phyloP scores from a whole-genome alignment of 208 protist genomes.

The Leishmania tropica region DNA sequence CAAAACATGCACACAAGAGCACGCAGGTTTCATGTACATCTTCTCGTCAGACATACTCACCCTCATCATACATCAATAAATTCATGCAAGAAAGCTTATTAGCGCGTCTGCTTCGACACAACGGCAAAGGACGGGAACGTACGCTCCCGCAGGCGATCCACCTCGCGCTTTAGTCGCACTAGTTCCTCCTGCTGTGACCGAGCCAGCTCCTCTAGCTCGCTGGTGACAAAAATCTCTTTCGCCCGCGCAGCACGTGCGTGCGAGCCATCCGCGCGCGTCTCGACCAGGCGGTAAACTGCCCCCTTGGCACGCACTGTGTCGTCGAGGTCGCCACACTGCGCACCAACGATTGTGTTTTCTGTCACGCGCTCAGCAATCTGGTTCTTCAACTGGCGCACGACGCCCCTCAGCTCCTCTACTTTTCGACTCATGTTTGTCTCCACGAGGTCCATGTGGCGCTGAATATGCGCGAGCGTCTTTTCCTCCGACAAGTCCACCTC shows the following conservation, averaged over 20 bases:
- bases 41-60: not conserved
- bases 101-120: constrained; percentile 76
- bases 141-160: constrained; percentile 86
- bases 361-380: constrained; percentile 76
- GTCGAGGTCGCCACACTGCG: constrained; percentile 43
- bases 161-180: constrained; percentile 73
- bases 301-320: constrained; percentile 58
- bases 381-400: constrained; percentile 53
- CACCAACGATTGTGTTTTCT: constrained; percentile 69
- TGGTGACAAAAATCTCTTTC: constrained; percentile 73
- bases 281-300: constrained; percentile 63
- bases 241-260: constrained; percentile 40
- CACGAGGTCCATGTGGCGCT: constrained; percentile 77
- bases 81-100: not conserved
- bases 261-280: constrained; percentile 60
- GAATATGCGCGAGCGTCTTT: constrained; percentile 62
- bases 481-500: constrained; percentile 65
- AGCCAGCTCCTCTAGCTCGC: constrained; percentile 86
- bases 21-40: not conserved
- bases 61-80: not conserved
- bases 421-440: constrained; percentile 73
- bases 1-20: constrained; percentile 2
- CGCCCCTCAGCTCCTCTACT: constrained; percentile 66
- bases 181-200: constrained; percentile 89
- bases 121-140: constrained; percentile 93